These are phyloP conservation scores for Ceratorhiza oryzae-sativae DNA, from an alignment of 1,284 basidiomycete species.

Conservation along the genomic window DNA sequence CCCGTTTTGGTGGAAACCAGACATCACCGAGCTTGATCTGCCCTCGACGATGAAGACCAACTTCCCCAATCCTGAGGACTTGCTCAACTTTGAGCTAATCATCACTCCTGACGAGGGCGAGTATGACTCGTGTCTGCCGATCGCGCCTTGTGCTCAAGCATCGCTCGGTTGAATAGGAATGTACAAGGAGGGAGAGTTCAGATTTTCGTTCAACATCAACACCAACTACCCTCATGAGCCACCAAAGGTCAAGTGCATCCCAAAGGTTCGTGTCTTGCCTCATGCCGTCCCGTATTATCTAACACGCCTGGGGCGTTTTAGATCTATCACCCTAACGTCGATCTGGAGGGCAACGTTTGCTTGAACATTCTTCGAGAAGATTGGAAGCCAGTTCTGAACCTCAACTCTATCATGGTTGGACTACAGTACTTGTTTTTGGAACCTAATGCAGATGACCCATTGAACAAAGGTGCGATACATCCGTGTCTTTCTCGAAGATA, in stretches of 20 bases:
- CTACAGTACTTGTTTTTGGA: constrained; percentile 98
- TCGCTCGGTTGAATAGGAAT: constrained; percentile 71
- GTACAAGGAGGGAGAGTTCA: constrained; percentile 95
- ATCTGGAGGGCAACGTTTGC: constrained; percentile 96
- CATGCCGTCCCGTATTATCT: not conserved
- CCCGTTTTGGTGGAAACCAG: constrained; percentile 56
- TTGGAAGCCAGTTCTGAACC: constrained; percentile 98
- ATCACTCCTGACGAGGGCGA: constrained; percentile 97
- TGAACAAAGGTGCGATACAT: constrained; percentile 87
- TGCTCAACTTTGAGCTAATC: constrained; percentile 94
- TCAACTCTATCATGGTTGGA: constrained; percentile 97
- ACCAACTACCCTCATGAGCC: constrained; percentile 99
- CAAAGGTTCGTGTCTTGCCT: constrained; percentile 69
- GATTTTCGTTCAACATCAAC: constrained; percentile 95
- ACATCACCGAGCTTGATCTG: constrained; percentile 95
- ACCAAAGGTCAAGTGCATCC: constrained; percentile 97
- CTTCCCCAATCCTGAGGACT: constrained; percentile 90
- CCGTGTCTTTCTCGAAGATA: not conserved
- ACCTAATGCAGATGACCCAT: constrained; percentile 96
- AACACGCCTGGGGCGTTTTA: constrained; percentile 49
- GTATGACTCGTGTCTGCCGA: constrained; percentile 41
- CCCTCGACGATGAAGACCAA: constrained; percentile 95
- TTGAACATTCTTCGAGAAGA: constrained; percentile 98
- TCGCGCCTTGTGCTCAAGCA: not conserved
- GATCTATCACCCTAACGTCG: constrained; percentile 99